phyloP scores from a whole-genome alignment of 2,329 filamentous ascomycete species.

The Parasarocladium wereldwijsianum region DNA sequence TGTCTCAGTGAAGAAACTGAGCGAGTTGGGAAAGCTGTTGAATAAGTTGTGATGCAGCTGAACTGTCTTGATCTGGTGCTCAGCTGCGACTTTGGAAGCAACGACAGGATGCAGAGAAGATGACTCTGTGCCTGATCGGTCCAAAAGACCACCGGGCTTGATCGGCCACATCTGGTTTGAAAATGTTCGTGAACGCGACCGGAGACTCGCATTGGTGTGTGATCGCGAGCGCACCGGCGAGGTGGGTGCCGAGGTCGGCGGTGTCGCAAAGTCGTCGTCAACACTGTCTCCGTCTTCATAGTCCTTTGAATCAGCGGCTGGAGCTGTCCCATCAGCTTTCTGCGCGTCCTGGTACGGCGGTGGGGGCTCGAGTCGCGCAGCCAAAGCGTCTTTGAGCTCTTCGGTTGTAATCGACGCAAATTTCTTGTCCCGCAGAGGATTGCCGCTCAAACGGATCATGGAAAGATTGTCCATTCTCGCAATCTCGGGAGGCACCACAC shows the following conservation, averaged over 20 bases:
- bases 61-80: conserved; percentile 38
- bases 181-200: conserved; percentile 28
- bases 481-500: conserved; percentile 58
- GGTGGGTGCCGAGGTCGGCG: conserved; percentile 36
- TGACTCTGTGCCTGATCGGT: conserved; percentile 53
- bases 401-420: conserved; percentile 68
- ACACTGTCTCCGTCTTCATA: conserved; percentile 26
- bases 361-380: conserved; percentile 48
- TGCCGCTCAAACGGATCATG: conserved; percentile 68
- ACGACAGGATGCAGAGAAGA: conserved; percentile 43
- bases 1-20: conserved; percentile 57
- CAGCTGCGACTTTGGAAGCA: conserved; percentile 38
- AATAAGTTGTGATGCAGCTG: conserved; percentile 69
- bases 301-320: conserved; percentile 8
- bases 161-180: conserved; percentile 38
- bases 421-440: conserved; percentile 79
- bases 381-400: conserved; percentile 63
- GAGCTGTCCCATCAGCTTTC: conserved; percentile 1
- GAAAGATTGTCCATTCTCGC: conserved; percentile 65
- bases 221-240: conserved; percentile 34
- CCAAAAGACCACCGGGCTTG: conserved; percentile 48
- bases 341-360: conserved; percentile 22
- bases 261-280: conserved; percentile 40
- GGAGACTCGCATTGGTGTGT: conserved; percentile 27
- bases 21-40: conserved; percentile 50